These are phyloP conservation scores for Suhomyces vadensis DNA, from an alignment of 805 yeast species.

Conservation along the genomic window DNA sequence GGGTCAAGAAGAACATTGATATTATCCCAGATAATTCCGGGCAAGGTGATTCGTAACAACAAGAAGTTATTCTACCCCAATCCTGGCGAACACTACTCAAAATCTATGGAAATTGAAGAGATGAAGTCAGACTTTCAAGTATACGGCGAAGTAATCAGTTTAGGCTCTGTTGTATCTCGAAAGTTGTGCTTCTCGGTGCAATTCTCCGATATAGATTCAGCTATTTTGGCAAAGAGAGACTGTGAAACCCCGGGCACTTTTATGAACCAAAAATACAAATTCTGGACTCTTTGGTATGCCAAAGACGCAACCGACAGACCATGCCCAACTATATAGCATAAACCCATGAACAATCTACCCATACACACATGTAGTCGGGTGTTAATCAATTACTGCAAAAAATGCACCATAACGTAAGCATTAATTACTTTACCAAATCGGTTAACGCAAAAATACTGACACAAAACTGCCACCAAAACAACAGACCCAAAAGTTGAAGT, in stretches of 20 bases:
- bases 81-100: constrained; percentile 42
- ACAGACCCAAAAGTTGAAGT: neutral
- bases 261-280: constrained; percentile 48
- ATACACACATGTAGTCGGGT: no score
- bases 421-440: constrained; percentile 9
- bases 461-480: constrained; percentile 1
- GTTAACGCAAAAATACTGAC: constrained; percentile 6
- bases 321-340: constrained; percentile 23
- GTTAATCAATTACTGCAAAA: constrained; percentile 2
- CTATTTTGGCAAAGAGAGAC: constrained; percentile 55
- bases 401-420: neutral
- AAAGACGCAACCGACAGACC: constrained; percentile 65
- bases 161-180: constrained; percentile 66
- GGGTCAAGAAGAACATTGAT: constrained; percentile 61
- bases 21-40: constrained; percentile 27
- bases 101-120: constrained; percentile 45
- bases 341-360: no score
- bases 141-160: constrained; percentile 62
- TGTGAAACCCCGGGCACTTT: constrained; percentile 27
- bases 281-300: constrained; percentile 69
- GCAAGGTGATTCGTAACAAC: constrained; percentile 23
- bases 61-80: constrained; percentile 40
- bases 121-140: constrained; percentile 50
- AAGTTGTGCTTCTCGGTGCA: constrained; percentile 62
- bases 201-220: constrained; percentile 57